These are phyloP conservation scores for Thelonectria rubi DNA, from an alignment of 2,329 filamentous ascomycete genomes.

Conservation along the genomic window DNA sequence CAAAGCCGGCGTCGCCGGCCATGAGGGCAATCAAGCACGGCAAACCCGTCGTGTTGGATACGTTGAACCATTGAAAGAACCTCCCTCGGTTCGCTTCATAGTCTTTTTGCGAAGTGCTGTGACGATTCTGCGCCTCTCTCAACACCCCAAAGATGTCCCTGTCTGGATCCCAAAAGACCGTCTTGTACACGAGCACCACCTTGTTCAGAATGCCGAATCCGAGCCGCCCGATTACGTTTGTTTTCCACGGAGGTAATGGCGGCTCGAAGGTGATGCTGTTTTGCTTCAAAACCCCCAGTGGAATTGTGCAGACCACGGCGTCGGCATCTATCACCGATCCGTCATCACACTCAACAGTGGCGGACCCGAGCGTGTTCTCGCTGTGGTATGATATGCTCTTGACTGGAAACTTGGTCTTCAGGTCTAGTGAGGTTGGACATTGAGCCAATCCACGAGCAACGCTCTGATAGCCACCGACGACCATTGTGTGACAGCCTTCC, in stretches of 20 bases:
- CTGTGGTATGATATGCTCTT: conserved; percentile 74
- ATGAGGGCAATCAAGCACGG: conserved; percentile 91
- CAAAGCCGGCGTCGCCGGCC: conserved; percentile 92
- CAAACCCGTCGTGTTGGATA: conserved; percentile 86
- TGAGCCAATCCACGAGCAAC: conserved; percentile 87
- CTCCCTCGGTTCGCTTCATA: conserved; percentile 84
- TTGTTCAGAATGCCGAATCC: conserved; percentile 97
- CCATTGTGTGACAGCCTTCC: conserved; percentile 92
- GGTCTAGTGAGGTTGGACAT: conserved; percentile 78
- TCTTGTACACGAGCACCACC: conserved; percentile 87
- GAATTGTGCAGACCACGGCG: conserved; percentile 87
- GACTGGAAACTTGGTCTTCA: conserved; percentile 78
- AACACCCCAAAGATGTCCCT: conserved; percentile 95
- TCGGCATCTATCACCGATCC: conserved; percentile 84
- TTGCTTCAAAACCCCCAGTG: conserved; percentile 91
- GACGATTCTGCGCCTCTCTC: conserved; percentile 73
- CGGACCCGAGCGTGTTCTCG: conserved; percentile 55
- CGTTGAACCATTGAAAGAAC: conserved; percentile 98
- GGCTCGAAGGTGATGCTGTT: conserved; percentile 86
- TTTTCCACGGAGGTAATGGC: conserved; percentile 87
- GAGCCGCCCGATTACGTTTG: conserved; percentile 79
- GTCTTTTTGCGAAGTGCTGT: conserved; percentile 80
- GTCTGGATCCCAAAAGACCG: conserved; percentile 88
- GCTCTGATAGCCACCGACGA: conserved; percentile 92
- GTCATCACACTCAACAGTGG: conserved; percentile 78